Evolutionary conservation across 2,329 filamentous ascomycete genomes (phyloP), one percentile per base, ranked within the genome.

Genomic region (Botrytis byssoidea): DNA sequence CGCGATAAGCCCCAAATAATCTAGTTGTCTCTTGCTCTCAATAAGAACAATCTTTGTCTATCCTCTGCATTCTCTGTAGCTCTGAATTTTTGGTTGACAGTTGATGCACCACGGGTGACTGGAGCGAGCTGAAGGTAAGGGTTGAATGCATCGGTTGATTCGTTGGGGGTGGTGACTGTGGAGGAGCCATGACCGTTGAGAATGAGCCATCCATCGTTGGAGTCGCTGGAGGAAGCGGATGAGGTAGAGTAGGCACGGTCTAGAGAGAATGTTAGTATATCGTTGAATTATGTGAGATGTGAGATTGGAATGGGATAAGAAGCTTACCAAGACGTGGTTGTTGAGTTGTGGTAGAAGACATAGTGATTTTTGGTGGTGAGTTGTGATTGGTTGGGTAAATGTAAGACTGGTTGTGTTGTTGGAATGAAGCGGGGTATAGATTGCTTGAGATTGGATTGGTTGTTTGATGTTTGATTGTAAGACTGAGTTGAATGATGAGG

Each of bases 21-120:
- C 63, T 73, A 73, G 29, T 69, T 73, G 9, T 73, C 64, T 22
- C 71, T 35, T 44, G 71, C 71, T 42, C 71, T 60, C 64, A 73
- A 69, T 25, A 73, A 60, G 20, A 73, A 73, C 14, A 73, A 35
- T 32, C 71, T 42, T 37, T 73, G 71, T 61, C 71, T 69, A 7
- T 73, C 71, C 37, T 73, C 71, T 10, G 71, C 71, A 40, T 40
- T 48, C 16, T 69, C 71, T 4, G 51, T 69, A 10, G 71, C 16
- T 42, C 25, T 44, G 42, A 73, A 73, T 66, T 35, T 48, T 29
- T 59, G n/a, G n/a, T 51, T 64, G 8, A 29, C 61, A 20, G 20
- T 7, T 6, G 70, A 46, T 14, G 22, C n/a, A 4, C n/a, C 40
- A n/a, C 66, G 66, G 6, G 71, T 73, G 42, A 61, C 64, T 20